Evolutionary conservation across 2,329 filamentous ascomycete genomes (phyloP).

Genomic region (Botrytis medusae): DNA sequence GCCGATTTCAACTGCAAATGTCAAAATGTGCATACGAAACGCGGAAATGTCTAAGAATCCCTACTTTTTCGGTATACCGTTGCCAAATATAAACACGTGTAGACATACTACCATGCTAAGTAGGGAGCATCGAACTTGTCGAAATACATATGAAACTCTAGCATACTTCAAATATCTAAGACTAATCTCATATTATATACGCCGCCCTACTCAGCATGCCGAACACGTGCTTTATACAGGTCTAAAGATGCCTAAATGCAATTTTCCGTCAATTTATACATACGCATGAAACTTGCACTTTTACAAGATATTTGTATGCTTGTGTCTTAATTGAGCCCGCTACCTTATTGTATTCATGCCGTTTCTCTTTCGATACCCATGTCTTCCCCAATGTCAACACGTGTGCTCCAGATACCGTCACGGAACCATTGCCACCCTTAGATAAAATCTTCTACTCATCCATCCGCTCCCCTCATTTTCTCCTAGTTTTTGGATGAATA

Average conservation of each 20-base stretch:
- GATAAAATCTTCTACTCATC: background rate
- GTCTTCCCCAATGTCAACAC: background rate
- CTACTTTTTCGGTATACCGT: background rate
- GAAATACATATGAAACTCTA: background rate
- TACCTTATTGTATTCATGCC: background rate
- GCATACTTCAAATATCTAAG: background rate
- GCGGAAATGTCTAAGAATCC: conserved; percentile 9
- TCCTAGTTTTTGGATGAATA: background rate
- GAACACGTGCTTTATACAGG: conserved; percentile 4
- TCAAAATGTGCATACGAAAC: conserved; percentile 8
- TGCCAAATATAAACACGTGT: background rate
- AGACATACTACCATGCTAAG: background rate
- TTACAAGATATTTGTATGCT: background rate
- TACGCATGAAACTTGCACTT: background rate
- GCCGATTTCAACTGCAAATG: background rate
- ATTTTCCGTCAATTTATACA: background rate
- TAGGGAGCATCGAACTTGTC: background rate
- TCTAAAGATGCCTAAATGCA: background rate
- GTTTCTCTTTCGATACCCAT: background rate
- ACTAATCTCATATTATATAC: background rate
- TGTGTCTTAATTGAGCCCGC: background rate
- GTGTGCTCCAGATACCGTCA: background rate
- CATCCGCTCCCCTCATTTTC: background rate
- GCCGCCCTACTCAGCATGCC: background rate
- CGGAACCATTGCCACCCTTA: background rate